Percentiles rank a stretch among this genome's conserved stretches.
Evolutionary conservation across 345 rosid species (phyloP).

Genomic region (Trapa bicornis): DNA sequence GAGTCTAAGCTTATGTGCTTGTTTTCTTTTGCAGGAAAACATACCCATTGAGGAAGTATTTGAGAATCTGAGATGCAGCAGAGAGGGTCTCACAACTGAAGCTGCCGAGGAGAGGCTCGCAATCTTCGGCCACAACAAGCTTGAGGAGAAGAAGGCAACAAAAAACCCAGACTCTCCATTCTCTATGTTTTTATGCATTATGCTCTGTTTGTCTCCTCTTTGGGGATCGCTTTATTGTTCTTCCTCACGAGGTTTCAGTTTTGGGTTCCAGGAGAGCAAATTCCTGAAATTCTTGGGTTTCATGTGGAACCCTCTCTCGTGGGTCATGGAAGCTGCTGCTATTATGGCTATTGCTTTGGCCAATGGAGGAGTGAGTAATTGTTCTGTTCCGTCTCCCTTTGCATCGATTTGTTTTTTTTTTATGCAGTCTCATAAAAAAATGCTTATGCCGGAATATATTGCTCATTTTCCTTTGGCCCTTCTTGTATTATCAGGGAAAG

Average conservation of each 20-base stretch:
- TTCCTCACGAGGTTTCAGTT: not conserved
- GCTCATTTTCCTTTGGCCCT: not conserved
- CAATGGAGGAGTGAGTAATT: conserved; percentile 84
- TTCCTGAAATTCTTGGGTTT: conserved; percentile 79
- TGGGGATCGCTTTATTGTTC: not conserved
- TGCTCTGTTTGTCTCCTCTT: not conserved
- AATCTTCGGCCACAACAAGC: conserved; percentile 94
- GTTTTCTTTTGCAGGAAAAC: conserved; percentile 51
- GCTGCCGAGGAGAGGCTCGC: conserved; percentile 83
- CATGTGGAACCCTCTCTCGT: conserved; percentile 99
- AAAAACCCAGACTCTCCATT: not conserved
- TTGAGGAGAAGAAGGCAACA: conserved; percentile 76
- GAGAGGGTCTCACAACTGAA: conserved; percentile 63
- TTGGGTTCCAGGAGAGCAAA: conserved; percentile 67
- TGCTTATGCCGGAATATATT: not conserved
- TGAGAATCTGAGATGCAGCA: conserved; percentile 94
- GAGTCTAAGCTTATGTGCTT: conserved; percentile 3
- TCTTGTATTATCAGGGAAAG: conserved; percentile 44
- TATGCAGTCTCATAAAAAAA: not conserved
- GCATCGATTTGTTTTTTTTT: not conserved
- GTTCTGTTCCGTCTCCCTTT: not conserved
- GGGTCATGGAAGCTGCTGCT: conserved; percentile 99
- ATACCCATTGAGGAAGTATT: conserved; percentile 94
- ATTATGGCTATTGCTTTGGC: conserved; percentile 99
- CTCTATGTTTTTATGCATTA: not conserved